These are phyloP conservation scores for Aspergillus indologenus DNA, from an alignment of 495 filamentous ascomycete species.

Conservation along the genomic window DNA sequence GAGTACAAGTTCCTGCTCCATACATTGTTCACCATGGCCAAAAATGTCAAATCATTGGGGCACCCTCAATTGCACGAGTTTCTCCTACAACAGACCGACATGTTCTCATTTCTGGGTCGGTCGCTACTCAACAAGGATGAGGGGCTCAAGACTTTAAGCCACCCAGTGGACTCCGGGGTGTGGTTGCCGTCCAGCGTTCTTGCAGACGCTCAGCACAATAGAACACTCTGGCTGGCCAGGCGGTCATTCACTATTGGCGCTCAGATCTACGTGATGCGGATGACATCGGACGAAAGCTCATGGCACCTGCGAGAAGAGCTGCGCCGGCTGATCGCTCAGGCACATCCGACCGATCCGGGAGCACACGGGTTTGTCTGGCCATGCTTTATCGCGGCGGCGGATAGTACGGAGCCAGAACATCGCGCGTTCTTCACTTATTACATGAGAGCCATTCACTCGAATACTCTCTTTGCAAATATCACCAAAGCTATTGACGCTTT, in stretches of 20 bases:
- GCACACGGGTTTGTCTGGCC: constrained; percentile 26
- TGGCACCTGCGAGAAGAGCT: constrained; percentile 19
- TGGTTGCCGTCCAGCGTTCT: constrained; percentile 11
- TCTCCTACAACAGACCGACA: constrained; percentile 17
- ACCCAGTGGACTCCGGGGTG: constrained; percentile 11
- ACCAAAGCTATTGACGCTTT: constrained; percentile 15
- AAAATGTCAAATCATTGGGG: not conserved
- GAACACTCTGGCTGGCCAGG: constrained; percentile 11
- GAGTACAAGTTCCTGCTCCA: constrained; percentile 21
- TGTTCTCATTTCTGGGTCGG: constrained; percentile 23
- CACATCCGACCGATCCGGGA: constrained; percentile 18
- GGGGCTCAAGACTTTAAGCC: constrained; percentile 10
- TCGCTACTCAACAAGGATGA: constrained; percentile 13
- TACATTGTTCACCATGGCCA: constrained; percentile 8
- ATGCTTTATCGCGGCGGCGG: constrained; percentile 24
- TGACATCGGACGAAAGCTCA: constrained; percentile 12
- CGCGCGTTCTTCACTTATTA: constrained; percentile 18
- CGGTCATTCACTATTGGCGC: constrained; percentile 20
- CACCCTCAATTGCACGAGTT: constrained; percentile 4
- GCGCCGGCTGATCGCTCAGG: constrained; percentile 14
- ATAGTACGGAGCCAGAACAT: constrained; percentile 20
- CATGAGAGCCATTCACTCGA: constrained; percentile 12
- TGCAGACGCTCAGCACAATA: constrained; percentile 13
- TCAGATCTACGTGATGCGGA: constrained; percentile 20
- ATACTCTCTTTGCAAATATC: constrained; percentile 23